Evolutionary conservation across 805 yeast species (phyloP), one percentile per base, ranked within the genome.

Genomic region (Cyberlindnera maclurae): DNA sequence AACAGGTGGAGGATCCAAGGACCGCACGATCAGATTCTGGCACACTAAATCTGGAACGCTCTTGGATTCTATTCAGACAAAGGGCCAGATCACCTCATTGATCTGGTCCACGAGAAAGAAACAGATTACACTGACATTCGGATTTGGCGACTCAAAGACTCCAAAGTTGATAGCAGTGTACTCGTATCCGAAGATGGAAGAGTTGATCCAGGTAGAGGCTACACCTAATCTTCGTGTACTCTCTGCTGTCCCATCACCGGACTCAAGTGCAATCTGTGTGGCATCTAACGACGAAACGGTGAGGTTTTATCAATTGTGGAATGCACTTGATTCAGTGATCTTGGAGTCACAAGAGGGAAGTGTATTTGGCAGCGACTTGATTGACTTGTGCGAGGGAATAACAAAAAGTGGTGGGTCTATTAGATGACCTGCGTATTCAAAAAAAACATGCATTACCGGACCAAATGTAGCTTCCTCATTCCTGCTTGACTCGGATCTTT

Each of bases 1-100:
- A 1, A 87, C 96, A 0, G 97, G 97, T 0, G 96, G 93, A 3
- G 97, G 97, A 0, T 75, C 81, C 15, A 79, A 77, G 49, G 97
- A 89, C 56, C 64, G 89, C 36, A 71, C 71, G n/a, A 73, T 88
- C 8, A 59, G 89, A 41, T 86, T 87, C 56, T 88, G 96, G 96
- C 95, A 89, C 57, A 72, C 93, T 1, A 64, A 64, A 3, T 68
- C 90, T 0, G 96, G 96, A 0, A 81, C 94, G 0, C 57, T 85
- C 24, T 60, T 88, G 24, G 64, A 70, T 8, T 65, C 78, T 17
- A 55, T 68, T 31, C 63, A 69, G 32, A 79, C 93, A 1, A 67
- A 68, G 17, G 81, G 84, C 1, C 97, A 89, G 55, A 71, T 88
- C 4, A 87, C 96, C 0, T 75, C 94, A 0, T 58, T 88, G 29